These are phyloP conservation scores for Corchorus capsularis DNA, from an alignment of 345 rosid species.

Conservation along the genomic window DNA sequence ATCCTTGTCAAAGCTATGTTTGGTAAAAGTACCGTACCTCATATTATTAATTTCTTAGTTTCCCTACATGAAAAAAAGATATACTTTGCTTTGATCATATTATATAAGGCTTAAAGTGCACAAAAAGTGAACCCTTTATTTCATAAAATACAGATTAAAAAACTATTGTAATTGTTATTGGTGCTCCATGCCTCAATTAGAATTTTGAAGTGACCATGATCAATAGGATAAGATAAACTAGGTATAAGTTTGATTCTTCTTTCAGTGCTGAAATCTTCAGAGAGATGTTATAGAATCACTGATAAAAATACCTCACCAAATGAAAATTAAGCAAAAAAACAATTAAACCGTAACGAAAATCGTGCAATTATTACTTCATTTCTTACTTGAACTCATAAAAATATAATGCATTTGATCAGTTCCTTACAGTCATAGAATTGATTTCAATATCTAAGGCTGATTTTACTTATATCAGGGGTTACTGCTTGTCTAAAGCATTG, in stretches of 20 bases:
- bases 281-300: background rate
- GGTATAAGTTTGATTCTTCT: background rate
- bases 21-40: background rate
- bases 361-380: background rate
- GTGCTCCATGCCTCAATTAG: background rate
- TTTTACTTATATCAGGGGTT: background rate
- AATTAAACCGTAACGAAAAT: background rate
- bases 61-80: no score
- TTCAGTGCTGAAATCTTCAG: slow-evolving; percentile 2
- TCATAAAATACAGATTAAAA: background rate
- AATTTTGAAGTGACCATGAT: background rate
- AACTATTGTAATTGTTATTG: background rate
- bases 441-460: background rate
- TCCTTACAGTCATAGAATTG: background rate
- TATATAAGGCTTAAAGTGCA: background rate
- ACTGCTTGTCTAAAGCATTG: background rate
- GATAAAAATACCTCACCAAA: background rate
- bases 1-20: background rate
- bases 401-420: background rate
- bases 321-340: background rate
- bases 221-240: background rate
- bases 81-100: background rate
- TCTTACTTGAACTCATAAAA: background rate
- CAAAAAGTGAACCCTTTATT: background rate
- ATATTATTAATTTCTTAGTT: background rate